Evolutionary conservation across 371 early-diverging fungal genomes (phyloP), one percentile per base, ranked within the genome.

Genomic region (Globomyces sp.): DNA sequence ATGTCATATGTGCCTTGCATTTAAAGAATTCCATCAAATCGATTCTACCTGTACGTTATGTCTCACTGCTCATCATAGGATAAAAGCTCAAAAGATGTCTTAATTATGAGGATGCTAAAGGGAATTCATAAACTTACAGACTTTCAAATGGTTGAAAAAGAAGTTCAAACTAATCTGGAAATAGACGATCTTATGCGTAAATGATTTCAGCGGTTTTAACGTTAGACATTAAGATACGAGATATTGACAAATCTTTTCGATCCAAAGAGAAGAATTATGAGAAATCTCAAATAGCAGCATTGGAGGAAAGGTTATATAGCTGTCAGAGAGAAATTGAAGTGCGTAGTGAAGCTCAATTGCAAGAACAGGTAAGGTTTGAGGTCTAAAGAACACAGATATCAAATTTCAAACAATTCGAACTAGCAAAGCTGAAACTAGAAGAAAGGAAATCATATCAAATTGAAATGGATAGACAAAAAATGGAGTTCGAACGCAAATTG

Each of bases 261-360:
- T n/a, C 41, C 9, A 55, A 57, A 10, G 58, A 43, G 10, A 49
- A 60, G 24, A 63, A 73, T 9, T 46, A 66, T n/a, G 58, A 47
- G 51, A 42, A 47, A 36, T 9, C 24, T 5, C 58, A 68, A 43
- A 62, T 70, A 4, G 50, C 57, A 2, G 67, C 67, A 1, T 45
- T 81, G n/a, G 79, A 78, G 57, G 72, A 77, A 13, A 59, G 79
- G 2, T 66, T 81, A 64, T 42, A 58, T 9, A 52, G 59, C 43
- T 81, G 73, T 61, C 79, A 81, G 52, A 58, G 67, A 13, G 75
- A 77, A 4, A 49, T 81, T n/a, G 79, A 79, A n/a, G 48, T 46
- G 1, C 57, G 72, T 6, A 58, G 68, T 62, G 39, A 59, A 52
- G 24, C n/a, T 3, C 76, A 79, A 47, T 34, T 75, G 55, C 70